Evolutionary conservation across 2,329 filamentous ascomycete species (phyloP).

Genomic region (Parastagonospora nodorum): DNA sequence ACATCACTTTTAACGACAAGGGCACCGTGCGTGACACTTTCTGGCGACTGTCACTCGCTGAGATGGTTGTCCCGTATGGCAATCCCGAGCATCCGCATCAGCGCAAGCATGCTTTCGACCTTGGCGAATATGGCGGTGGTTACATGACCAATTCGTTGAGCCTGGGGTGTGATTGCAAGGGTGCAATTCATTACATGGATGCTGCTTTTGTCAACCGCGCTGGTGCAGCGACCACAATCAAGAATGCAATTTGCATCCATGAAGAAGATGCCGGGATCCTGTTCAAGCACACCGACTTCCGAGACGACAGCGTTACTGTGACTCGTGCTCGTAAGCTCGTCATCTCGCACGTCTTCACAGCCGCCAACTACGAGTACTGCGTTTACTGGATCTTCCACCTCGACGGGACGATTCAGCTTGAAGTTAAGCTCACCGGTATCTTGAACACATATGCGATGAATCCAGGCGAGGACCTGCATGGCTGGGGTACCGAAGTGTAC

Average conservation of each 20-base stretch:
- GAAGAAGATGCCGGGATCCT: constrained; percentile 91
- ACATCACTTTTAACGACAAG: constrained; percentile 89
- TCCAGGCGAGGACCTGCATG: constrained; percentile 77
- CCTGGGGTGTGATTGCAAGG: constrained; percentile 85
- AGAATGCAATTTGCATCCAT: constrained; percentile 94
- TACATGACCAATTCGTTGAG: constrained; percentile 82
- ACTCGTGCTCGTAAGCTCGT: constrained; percentile 85
- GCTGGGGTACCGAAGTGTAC: constrained; percentile 92
- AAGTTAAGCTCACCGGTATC: constrained; percentile 88
- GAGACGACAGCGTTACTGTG: constrained; percentile 84
- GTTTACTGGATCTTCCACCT: constrained; percentile 90
- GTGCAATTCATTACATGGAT: constrained; percentile 88
- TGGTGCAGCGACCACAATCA: constrained; percentile 78
- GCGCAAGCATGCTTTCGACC: constrained; percentile 79
- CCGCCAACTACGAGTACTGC: constrained; percentile 94
- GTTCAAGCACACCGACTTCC: constrained; percentile 94
- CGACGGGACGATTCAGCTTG: constrained; percentile 88
- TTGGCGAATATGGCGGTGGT: constrained; percentile 80
- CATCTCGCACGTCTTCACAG: constrained; percentile 90
- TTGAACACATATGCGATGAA: constrained; percentile 88
- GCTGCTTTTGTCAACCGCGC: constrained; percentile 80
- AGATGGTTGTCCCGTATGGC: constrained; percentile 93
- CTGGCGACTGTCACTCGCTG: constrained; percentile 84
- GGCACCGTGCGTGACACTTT: constrained; percentile 77
- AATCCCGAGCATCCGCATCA: constrained; percentile 82